Base-by-base conservation (phyloP, 805 yeast genomes). In the Ogataea trehaloabstinens region DNA sequence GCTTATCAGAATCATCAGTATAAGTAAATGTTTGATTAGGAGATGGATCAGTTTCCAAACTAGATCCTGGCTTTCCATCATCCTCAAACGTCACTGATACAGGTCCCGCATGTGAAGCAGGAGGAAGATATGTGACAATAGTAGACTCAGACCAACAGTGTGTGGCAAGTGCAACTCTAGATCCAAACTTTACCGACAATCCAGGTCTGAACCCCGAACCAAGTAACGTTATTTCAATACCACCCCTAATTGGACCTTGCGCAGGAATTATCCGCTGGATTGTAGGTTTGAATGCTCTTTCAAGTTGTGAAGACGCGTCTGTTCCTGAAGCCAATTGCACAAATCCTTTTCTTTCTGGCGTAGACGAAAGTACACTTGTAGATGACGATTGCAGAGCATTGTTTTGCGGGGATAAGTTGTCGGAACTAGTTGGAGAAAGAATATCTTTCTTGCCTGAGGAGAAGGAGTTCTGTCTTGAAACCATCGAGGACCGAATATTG, bases 111-210 rank as follows among this genome's bases (percentile, higher is more conserved):
- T 76, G 78, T 8, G 82, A 64, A 1, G 97, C 86, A 3, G 99
- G 97, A 3, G 99, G 99, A 35, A 93, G 68, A 53, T 85, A 88
- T 0, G 98, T 88, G 2, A 93, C 95, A 38, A 93, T 85, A 0
- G 99, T 93, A 2, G 93, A 75, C 28, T 85, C 93, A 33, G 95
- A 86, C 99, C 99, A 93, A 63, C 95, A 90, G 55, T 89, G 96
- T 0, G 97, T 88, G 3, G 93, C 84, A 22, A 85, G 62, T 0
- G 93, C 88, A 42, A 73, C 67, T 56, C 80, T 80, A 10, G 82
- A 79, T 24, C 99, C 99, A 64, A 93, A 93, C 62, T 83, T 83
- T 12, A 91, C 96, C 18, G 70, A 68, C 41, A 91, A 67, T 0
- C 95, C 96, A 13, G 84, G 85, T 38, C 82, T 79, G 70, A 93